phyloP scores from a whole-genome alignment of 2,329 filamentous ascomycete species.

The Penicillium sp. region DNA sequence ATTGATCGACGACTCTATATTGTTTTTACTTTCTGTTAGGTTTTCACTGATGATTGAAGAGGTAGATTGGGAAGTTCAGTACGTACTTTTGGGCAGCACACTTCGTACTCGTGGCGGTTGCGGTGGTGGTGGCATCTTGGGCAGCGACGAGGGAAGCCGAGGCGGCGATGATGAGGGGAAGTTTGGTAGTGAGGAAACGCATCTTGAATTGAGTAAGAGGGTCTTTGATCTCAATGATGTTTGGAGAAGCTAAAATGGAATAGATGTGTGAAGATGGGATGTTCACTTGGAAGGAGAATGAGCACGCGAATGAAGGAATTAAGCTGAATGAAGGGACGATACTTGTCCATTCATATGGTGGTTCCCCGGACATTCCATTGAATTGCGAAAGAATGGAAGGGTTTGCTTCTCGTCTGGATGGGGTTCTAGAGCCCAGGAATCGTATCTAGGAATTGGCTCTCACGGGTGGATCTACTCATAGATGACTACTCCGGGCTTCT shows the following conservation, averaged over 20 bases:
- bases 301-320: background rate
- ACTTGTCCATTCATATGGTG: background rate
- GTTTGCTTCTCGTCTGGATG: background rate
- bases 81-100: slow-evolving; percentile 6
- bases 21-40: background rate
- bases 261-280: background rate
- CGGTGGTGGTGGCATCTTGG: background rate
- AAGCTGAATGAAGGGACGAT: background rate
- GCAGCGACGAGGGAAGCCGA: slow-evolving; percentile 2
- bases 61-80: background rate
- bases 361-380: background rate
- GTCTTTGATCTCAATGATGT: background rate
- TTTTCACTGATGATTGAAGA: background rate
- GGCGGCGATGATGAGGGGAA: slow-evolving; percentile 3
- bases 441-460: background rate
- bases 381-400: background rate
- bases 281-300: background rate
- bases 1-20: slow-evolving; percentile 6
- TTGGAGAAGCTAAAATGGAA: background rate
- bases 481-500: background rate
- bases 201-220: background rate
- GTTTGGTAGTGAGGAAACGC: background rate
- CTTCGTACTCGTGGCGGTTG: background rate
- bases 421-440: background rate
- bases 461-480: background rate